Conservation (phyloP, 1,139 yeast genomes). For the Pichia sp. region DNA sequence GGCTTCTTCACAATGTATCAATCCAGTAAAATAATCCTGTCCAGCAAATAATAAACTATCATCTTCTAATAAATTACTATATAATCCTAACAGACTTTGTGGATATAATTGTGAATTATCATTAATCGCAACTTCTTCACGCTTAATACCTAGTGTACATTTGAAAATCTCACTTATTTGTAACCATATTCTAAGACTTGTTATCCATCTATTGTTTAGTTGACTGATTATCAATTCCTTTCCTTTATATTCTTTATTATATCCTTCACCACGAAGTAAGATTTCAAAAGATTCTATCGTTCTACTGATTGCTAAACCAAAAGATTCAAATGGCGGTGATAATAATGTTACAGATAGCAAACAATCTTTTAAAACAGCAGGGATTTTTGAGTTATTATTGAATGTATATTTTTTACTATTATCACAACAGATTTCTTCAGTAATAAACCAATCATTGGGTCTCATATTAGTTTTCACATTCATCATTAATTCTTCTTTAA, state of each 20-base stretch:
- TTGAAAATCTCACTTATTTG: slow-evolving; percentile 27
- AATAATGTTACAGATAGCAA: slow-evolving; percentile 19
- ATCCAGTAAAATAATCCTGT: slow-evolving; percentile 47
- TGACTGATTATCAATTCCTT: slow-evolving; percentile 45
- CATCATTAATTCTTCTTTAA: slow-evolving; percentile 19
- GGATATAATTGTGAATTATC: slow-evolving; percentile 22
- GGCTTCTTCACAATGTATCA: slow-evolving; percentile 43
- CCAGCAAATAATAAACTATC: slow-evolving; percentile 31
- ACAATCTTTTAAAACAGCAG: slow-evolving; percentile 23
- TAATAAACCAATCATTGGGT: slow-evolving; percentile 25
- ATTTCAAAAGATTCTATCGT: slow-evolving; percentile 64
- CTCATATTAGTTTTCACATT: slow-evolving; percentile 20
- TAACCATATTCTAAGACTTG: slow-evolving; percentile 47
- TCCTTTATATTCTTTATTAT: slow-evolving; percentile 17
- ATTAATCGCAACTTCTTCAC: slow-evolving; percentile 4
- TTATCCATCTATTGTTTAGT: slow-evolving; percentile 52
- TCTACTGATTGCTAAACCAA: slow-evolving; percentile 37
- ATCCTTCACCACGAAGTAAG: slow-evolving; percentile 48
- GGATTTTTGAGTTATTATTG: slow-evolving; percentile 18
- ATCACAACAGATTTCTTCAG: slow-evolving; percentile 11
- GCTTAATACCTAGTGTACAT: slow-evolving; percentile 17
- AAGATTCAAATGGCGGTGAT: slow-evolving; percentile 28
- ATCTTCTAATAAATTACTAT: slow-evolving; percentile 23
- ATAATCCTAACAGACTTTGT: slow-evolving; percentile 26
- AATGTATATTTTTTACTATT: slow-evolving; percentile 13